phyloP scores from a whole-genome alignment of 768 basidiomycete species.

The Amanita pseudoporphyria region DNA sequence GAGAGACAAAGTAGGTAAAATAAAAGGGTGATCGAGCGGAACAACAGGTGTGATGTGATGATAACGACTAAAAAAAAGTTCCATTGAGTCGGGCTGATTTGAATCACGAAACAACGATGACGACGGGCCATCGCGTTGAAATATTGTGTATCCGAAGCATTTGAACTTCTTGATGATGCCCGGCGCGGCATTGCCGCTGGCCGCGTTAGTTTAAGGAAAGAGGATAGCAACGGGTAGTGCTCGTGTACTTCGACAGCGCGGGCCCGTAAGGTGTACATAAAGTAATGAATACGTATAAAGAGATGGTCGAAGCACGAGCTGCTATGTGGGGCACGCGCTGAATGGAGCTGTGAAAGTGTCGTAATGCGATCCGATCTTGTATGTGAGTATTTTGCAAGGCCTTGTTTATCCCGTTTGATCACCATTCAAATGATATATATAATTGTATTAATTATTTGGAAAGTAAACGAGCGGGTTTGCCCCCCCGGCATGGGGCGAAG shows the following conservation, averaged over 20 bases:
- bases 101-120: constrained; percentile 7
- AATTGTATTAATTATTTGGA: too few relatives aligned
- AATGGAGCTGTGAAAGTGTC: constrained; percentile 7
- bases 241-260: constrained; percentile 1
- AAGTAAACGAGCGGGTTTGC: too few relatives aligned
- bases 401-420: constrained; percentile 1
- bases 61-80: constrained; percentile 4
- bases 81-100: constrained; percentile 6
- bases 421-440: neutral
- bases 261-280: constrained; percentile 1
- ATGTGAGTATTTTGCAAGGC: neutral
- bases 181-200: constrained; percentile 7
- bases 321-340: neutral
- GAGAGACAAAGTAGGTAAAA: neutral
- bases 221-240: neutral
- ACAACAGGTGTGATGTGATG: constrained; percentile 8
- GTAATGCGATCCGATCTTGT: constrained; percentile 10
- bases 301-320: neutral
- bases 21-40: constrained; percentile 9
- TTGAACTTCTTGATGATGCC: constrained; percentile 5
- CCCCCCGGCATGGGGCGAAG: constrained; percentile 3
- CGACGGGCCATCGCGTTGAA: constrained; percentile 8
- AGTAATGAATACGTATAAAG: constrained; percentile 4
- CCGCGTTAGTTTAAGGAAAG: neutral
- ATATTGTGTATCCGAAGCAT: neutral